Conservation (phyloP, 176 grass and related monocot species). For the Dactylis glomerata region DNA sequence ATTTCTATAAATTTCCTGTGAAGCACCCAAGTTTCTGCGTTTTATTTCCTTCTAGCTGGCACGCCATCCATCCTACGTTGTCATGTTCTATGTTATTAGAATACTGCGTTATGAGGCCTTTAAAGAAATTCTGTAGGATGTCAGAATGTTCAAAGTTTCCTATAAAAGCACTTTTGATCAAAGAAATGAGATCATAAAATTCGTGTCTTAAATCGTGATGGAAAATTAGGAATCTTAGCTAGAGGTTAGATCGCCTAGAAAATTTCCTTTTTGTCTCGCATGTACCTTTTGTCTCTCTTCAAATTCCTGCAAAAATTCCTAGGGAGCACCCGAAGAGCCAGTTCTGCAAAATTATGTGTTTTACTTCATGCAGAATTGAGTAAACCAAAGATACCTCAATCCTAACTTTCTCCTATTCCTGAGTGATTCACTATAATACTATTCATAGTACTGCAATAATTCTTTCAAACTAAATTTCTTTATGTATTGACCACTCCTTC, state of each 20-base stretch:
- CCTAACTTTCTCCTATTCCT: not conserved
- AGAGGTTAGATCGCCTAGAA: not conserved
- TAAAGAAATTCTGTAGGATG: not conserved
- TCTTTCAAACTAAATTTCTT: conserved; percentile 16
- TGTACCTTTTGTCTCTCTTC: not conserved
- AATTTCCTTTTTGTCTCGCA: not conserved
- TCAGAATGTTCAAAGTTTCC: not conserved
- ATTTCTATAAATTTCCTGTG: too few species aligned
- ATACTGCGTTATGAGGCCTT: not conserved
- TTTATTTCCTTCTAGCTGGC: not conserved
- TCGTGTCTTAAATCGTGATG: not conserved
- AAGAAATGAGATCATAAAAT: conserved; percentile 6
- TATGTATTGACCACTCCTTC: conserved; percentile 10
- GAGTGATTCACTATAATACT: not conserved
- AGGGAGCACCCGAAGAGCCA: not conserved
- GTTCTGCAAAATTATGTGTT: not conserved
- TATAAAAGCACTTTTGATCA: not conserved
- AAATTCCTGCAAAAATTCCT: not conserved
- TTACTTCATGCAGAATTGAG: not conserved
- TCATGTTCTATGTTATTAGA: not conserved
- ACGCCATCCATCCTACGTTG: not conserved
- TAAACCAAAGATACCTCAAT: not conserved
- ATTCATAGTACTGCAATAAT: not conserved
- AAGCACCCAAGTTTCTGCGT: too few species aligned
- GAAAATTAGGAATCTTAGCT: not conserved